A percentile compares a stretch with the other conserved stretches of the same genome.
Evolutionary conservation across 305 asterid species (phyloP).

Genomic region (Fraxinus sp.): DNA sequence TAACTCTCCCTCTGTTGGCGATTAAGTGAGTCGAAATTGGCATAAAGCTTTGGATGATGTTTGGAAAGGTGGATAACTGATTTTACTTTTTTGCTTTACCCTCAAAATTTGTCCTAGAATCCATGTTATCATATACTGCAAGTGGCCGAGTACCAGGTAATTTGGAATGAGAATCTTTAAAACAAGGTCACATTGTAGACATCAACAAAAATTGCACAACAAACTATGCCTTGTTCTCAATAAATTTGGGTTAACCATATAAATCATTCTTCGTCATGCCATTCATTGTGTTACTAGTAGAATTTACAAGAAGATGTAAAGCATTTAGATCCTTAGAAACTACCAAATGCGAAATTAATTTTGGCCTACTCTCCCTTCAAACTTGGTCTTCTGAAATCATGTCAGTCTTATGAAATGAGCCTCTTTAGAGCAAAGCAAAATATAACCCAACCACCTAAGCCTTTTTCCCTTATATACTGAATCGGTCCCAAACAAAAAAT

Average conservation of each 20-base stretch:
- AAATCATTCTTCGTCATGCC: not conserved
- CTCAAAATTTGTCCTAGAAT: not conserved
- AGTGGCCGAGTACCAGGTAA: not conserved
- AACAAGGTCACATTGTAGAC: not conserved
- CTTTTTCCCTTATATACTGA: not conserved
- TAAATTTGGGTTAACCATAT: not conserved
- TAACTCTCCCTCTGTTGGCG: not conserved
- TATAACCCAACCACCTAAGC: not conserved
- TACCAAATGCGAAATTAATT: not conserved
- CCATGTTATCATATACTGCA: not conserved
- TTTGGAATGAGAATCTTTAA: not conserved
- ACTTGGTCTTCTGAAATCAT: not conserved
- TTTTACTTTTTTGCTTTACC: not conserved
- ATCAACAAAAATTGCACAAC: not conserved
- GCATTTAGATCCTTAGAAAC: not conserved
- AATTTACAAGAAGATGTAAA: not conserved
- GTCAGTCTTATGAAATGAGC: not conserved
- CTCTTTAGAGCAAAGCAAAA: not conserved
- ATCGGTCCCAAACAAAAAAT: not conserved
- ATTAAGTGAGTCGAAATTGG: not conserved
- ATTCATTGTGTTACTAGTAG: not conserved
- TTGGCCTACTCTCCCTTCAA: not conserved
- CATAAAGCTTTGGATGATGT: not conserved
- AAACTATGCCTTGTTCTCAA: not conserved
- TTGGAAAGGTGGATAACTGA: not conserved